Evolutionary conservation across 2,329 filamentous ascomycete genomes (phyloP).

Genomic region (Xylariomycetidae sp.): DNA sequence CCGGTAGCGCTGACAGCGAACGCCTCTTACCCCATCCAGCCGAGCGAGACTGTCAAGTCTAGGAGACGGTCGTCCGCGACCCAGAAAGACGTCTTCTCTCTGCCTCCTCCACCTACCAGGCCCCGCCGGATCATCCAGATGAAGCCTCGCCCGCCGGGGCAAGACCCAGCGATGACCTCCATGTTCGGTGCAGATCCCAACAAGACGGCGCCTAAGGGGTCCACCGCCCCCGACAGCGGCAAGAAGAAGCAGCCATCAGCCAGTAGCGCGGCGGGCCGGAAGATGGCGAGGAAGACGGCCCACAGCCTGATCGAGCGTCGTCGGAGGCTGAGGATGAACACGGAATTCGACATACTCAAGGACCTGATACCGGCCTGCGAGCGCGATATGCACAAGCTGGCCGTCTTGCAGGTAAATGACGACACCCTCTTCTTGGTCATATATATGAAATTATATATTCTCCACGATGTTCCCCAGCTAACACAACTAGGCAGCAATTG

Average conservation of each 20-base stretch:
- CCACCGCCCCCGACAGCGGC: conserved; percentile 15
- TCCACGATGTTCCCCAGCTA: too few species aligned
- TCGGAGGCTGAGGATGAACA: conserved; percentile 95
- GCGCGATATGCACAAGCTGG: conserved; percentile 98
- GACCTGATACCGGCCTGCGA: conserved; percentile 92
- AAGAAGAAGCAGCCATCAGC: conserved; percentile 76
- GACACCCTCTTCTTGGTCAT: conserved; percentile 1
- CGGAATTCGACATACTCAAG: conserved; percentile 91
- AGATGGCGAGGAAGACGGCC: conserved; percentile 92
- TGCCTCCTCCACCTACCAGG: conserved; percentile 88
- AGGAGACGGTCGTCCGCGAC: conserved; percentile 46
- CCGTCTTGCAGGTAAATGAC: conserved; percentile 75
- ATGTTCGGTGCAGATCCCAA: background rate
- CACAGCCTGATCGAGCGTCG: conserved; percentile 92
- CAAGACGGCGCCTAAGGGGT: conserved; percentile 11
- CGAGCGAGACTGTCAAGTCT: conserved; percentile 45
- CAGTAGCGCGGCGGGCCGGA: conserved; percentile 81
- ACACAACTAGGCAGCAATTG: conserved; percentile 80
- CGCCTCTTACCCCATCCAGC: conserved; percentile 40
- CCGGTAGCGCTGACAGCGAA: conserved; percentile 22
- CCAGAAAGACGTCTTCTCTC: conserved; percentile 63
- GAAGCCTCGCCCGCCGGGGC: conserved; percentile 61
- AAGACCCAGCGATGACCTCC: conserved; percentile 21
- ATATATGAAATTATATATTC: too few species aligned
- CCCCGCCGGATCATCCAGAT: conserved; percentile 98